Evolutionary conservation across 2,329 filamentous ascomycete species (phyloP).

Genomic region (Xenosphaeropsis pyriputrescens): DNA sequence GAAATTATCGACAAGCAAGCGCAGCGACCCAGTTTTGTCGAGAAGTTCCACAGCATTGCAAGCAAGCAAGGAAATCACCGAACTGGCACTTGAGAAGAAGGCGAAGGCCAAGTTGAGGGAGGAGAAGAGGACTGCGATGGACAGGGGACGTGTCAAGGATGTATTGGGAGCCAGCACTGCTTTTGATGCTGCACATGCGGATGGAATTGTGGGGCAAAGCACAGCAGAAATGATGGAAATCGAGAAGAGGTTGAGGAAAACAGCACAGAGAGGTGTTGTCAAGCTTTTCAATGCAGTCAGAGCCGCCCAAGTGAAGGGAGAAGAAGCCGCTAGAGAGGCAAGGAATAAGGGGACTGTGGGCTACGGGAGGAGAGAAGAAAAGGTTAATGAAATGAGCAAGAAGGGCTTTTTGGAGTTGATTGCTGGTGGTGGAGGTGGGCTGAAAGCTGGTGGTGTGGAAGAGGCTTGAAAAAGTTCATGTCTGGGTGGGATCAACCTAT

Average conservation of each 20-base stretch:
- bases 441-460: slow-evolving; percentile 43
- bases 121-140: slow-evolving; percentile 63
- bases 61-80: slow-evolving; percentile 56
- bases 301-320: slow-evolving; percentile 78
- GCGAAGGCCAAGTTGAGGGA: slow-evolving; percentile 66
- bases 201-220: slow-evolving; percentile 24
- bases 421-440: slow-evolving; percentile 41
- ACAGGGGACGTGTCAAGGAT: slow-evolving; percentile 81
- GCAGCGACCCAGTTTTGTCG: slow-evolving; percentile 80
- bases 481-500: too few relatives aligned
- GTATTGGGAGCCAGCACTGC: slow-evolving; percentile 48
- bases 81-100: slow-evolving; percentile 67
- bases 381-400: slow-evolving; percentile 90
- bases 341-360: slow-evolving; percentile 65
- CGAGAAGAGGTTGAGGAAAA: slow-evolving; percentile 72
- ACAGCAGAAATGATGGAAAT: slow-evolving; percentile 46
- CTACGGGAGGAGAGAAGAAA: slow-evolving; percentile 67
- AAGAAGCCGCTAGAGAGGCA: slow-evolving; percentile 57
- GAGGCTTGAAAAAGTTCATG: slow-evolving; percentile 26
- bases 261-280: slow-evolving; percentile 83
- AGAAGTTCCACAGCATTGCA: slow-evolving; percentile 64
- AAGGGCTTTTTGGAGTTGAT: slow-evolving; percentile 93
- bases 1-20: slow-evolving; percentile 70
- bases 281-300: slow-evolving; percentile 94
- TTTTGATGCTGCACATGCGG: slow-evolving; percentile 32